Conservation (phyloP, 2,329 filamentous ascomycete genomes). For the Stagonosporopsis tanaceti region DNA sequence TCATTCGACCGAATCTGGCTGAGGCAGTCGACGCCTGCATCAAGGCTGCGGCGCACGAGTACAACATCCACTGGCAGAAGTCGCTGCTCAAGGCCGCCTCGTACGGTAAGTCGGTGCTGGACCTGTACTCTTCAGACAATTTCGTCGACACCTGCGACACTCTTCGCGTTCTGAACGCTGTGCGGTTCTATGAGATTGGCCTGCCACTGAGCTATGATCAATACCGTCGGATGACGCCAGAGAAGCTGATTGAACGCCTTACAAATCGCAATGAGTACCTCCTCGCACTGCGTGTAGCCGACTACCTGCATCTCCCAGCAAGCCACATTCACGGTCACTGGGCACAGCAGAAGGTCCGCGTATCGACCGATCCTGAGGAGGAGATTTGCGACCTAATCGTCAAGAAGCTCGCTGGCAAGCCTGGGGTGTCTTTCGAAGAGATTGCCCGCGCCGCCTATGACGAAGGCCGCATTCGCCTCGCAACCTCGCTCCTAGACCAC, state of each 20-base stretch:
- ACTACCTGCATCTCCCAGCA: slow-evolving; percentile 84
- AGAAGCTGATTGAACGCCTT: slow-evolving; percentile 83
- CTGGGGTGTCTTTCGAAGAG: slow-evolving; percentile 93
- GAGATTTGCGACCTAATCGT: slow-evolving; percentile 87
- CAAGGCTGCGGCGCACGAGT: slow-evolving; percentile 91
- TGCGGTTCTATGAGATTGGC: slow-evolving; percentile 89
- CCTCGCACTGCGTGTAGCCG: slow-evolving; percentile 85
- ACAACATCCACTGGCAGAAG: slow-evolving; percentile 91
- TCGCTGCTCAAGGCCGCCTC: slow-evolving; percentile 94
- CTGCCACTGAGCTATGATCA: slow-evolving; percentile 92
- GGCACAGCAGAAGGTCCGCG: slow-evolving; percentile 92
- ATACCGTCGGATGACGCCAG: slow-evolving; percentile 87
- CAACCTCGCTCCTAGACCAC: slow-evolving; percentile 89
- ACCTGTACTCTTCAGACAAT: slow-evolving; percentile 97
- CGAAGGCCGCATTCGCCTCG: slow-evolving; percentile 86
- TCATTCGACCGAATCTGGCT: slow-evolving; percentile 85
- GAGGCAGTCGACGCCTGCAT: slow-evolving; percentile 95
- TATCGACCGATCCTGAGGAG: slow-evolving; percentile 85
- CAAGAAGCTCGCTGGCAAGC: slow-evolving; percentile 83
- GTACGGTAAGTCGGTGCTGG: slow-evolving; percentile 95
- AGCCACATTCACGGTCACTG: slow-evolving; percentile 95
- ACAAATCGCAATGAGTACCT: slow-evolving; percentile 92
- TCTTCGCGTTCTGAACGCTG: slow-evolving; percentile 88
- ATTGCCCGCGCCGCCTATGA: slow-evolving; percentile 94
- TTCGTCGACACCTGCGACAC: slow-evolving; percentile 99